Conservation (phyloP, 2,329 filamentous ascomycete genomes). For the Gnomoniopsis smithogilvyi region DNA sequence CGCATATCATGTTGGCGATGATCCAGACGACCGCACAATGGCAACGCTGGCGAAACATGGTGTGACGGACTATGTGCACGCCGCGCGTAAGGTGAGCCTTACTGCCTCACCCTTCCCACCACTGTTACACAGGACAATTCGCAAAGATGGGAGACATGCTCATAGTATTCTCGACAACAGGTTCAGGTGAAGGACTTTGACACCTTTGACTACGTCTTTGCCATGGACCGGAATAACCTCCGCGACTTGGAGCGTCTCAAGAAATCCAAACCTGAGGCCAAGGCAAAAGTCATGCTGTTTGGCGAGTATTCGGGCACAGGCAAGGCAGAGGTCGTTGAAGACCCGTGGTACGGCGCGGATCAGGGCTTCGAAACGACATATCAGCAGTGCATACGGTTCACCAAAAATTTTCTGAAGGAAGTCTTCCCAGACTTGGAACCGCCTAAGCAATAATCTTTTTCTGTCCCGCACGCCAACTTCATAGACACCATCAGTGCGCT, state of each 20-base stretch:
- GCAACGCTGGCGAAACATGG: constrained; percentile 69
- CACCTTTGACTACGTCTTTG: constrained; percentile 88
- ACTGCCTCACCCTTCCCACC: neutral
- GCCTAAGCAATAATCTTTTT: constrained; percentile 12
- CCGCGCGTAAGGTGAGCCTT: constrained; percentile 66
- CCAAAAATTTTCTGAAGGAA: constrained; percentile 68
- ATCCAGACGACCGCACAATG: constrained; percentile 82
- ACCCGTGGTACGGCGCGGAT: constrained; percentile 89
- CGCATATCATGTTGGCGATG: constrained; percentile 76
- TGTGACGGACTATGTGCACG: constrained; percentile 74
- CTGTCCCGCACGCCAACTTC: neutral
- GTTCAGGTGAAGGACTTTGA: constrained; percentile 68
- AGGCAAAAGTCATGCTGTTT: constrained; percentile 74
- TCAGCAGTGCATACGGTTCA: constrained; percentile 76
- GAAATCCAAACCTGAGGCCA: constrained; percentile 53
- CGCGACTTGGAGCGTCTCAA: constrained; percentile 63
- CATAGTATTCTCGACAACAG: constrained; percentile 28
- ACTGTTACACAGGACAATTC: neutral
- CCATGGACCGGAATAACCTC: constrained; percentile 87
- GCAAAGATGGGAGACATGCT: neutral
- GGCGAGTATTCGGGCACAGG: constrained; percentile 72
- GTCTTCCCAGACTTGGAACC: constrained; percentile 40
- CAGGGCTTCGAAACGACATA: constrained; percentile 84
- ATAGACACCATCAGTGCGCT: neutral
- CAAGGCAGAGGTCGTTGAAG: constrained; percentile 69